phyloP scores from a whole-genome alignment of 441 rosid species.

The Populus trichocarpa region DNA sequence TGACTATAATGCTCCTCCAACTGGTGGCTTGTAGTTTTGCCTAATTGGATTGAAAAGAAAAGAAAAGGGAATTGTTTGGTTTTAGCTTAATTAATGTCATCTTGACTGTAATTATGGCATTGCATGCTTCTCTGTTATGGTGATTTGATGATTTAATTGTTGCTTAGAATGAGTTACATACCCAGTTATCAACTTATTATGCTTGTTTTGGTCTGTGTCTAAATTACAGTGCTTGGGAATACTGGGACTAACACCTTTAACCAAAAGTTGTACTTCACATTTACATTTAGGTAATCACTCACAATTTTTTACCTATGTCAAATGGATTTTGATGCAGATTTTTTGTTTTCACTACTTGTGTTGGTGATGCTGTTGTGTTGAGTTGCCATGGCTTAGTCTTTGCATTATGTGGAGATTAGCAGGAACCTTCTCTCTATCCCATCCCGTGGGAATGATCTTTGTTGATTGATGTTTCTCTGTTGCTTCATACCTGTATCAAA shows the following conservation, averaged over 20 bases:
- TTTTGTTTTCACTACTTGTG: no score
- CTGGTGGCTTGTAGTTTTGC: conserved; percentile 43
- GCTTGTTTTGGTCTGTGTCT: not conserved
- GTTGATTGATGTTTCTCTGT: not conserved
- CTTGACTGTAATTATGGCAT: not conserved
- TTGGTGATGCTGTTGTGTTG: not conserved
- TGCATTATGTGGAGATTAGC: not conserved
- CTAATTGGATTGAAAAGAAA: conserved; percentile 8
- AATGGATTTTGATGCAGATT: no score
- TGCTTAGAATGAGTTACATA: not conserved
- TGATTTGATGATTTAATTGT: not conserved
- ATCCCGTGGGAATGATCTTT: not conserved
- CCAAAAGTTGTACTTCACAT: not conserved
- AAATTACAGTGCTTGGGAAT: not conserved
- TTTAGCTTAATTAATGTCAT: not conserved
- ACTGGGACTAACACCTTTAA: not conserved
- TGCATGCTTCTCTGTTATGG: not conserved
- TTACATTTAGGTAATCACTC: no score
- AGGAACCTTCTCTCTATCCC: not conserved
- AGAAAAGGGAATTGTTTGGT: not conserved
- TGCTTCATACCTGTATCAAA: not conserved
- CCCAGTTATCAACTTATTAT: not conserved
- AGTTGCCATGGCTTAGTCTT: not conserved
- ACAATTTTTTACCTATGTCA: no score
- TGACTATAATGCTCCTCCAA: conserved; percentile 26